phyloP scores from a whole-genome alignment of 345 rosid genomes.

The Angophora floribunda region DNA sequence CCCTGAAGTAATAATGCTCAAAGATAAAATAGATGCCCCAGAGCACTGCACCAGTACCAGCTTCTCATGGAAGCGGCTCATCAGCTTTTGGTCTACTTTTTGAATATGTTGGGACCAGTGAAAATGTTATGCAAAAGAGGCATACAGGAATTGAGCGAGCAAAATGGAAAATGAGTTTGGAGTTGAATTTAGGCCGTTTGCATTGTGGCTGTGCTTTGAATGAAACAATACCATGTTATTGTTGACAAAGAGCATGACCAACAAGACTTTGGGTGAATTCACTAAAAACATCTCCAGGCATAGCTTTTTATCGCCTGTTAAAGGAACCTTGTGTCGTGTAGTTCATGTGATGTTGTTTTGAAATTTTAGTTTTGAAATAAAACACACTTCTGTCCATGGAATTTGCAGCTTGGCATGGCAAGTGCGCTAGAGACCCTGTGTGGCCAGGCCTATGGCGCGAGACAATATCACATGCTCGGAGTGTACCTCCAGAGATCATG shows the following conservation, averaged over 20 bases:
- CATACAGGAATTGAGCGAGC: not conserved
- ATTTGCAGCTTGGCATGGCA: constrained; percentile 70
- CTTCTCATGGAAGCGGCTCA: not conserved
- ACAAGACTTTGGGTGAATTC: not conserved
- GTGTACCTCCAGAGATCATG: constrained; percentile 79
- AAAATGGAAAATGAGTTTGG: not conserved
- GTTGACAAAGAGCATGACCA: not conserved
- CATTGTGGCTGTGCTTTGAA: not conserved
- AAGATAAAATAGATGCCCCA: not conserved
- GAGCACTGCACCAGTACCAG: not conserved
- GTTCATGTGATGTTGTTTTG: not conserved
- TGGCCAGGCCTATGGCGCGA: constrained; percentile 71
- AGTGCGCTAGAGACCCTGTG: constrained; percentile 78
- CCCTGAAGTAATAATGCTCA: not conserved
- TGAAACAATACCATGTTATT: not conserved
- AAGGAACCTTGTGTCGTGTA: not conserved
- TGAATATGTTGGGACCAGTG: not conserved
- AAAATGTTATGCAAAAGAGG: not conserved
- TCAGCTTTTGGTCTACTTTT: not conserved
- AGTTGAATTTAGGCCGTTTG: not conserved
- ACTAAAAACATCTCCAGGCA: not conserved
- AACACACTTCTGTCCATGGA: not conserved
- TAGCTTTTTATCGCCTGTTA: not conserved
- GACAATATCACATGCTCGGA: constrained; percentile 67
- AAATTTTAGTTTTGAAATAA: not conserved